Base-by-base conservation (phyloP, 495 filamentous ascomycete genomes). In the Penicillium subrubescens region DNA sequence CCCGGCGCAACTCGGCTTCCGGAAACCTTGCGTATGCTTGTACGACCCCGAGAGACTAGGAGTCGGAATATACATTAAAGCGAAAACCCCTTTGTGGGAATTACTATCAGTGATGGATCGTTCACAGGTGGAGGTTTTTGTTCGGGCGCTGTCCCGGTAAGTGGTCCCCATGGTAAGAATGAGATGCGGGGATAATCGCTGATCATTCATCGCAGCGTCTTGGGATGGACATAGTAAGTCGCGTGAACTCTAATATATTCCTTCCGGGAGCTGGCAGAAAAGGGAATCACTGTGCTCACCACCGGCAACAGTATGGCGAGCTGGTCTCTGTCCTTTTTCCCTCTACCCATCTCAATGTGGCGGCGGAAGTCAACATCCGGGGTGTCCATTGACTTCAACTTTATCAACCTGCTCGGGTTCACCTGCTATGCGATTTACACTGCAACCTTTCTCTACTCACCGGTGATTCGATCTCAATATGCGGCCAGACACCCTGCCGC, bases 321-420 rank as follows among this genome's bases (percentile, higher is more conserved):
- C 71, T 96, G 94, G 94, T 91, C 90, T 1, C 73, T 90, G 43
- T 96, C 92, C 14, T 98, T 97, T 79, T 99, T 97, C 73, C 94
- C 96, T 2, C 95, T 98, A 70, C 85, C 89, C 1, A 74, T 94
- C 43, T 83, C 87, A 61, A 99, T 96, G 81, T 88, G 82, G 73
- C 82, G 77, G 33, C 87, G 93, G 21, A 82, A 83, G 27, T 90
- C 93, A 4, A 97, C 94, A 5, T 83, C 85, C 5, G 95, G 95
- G 11, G 87, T 93, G 8, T 89, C 93, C 0, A 88, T 95, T 55
- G 93, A 97, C 73, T 97, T 93, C 71, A 92, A 91, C 7, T 83
- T 88, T 8, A 82, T 94, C 73, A 99, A 99, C 71, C 82, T 86
- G 3, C 76, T 96, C 5, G 93, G 95, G 37, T 98, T 97, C 77